Evolutionary conservation across 257 asterid species (phyloP).

Genomic region (Coffea eugenioides): DNA sequence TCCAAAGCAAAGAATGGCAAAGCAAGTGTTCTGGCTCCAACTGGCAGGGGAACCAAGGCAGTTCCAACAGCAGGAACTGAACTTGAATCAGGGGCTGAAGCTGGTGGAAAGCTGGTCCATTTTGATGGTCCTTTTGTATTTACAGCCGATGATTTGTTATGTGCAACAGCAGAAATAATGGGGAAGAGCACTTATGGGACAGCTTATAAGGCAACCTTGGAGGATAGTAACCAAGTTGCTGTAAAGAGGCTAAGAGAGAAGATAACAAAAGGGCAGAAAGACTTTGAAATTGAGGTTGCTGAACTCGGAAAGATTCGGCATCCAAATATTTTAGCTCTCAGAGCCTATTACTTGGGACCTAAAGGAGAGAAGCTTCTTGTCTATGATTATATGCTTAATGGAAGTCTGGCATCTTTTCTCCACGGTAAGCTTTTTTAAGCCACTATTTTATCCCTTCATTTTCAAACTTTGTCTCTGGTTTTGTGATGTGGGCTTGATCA

Average conservation of each 20-base stretch:
- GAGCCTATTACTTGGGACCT: conserved; percentile 93
- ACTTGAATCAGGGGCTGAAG: conserved; percentile 47
- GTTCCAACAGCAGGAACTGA: conserved; percentile 32
- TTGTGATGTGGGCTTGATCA: not conserved
- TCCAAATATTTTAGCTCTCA: conserved; percentile 64
- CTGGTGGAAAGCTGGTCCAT: conserved; percentile 93
- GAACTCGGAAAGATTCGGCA: conserved; percentile 76
- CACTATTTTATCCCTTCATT: not conserved
- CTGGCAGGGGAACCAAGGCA: conserved; percentile 30
- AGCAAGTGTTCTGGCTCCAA: conserved; percentile 19
- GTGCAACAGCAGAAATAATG: conserved; percentile 97
- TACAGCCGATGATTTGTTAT: conserved; percentile 79
- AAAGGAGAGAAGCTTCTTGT: conserved; percentile 99
- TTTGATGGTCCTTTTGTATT: conserved; percentile 89
- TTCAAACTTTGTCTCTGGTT: not conserved
- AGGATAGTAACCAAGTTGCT: conserved; percentile 72
- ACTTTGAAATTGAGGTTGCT: conserved; percentile 76
- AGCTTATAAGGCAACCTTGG: conserved; percentile 86
- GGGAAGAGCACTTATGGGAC: conserved; percentile 89
- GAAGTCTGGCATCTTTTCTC: conserved; percentile 90
- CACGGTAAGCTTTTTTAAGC: conserved; percentile 52
- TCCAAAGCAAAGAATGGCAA: conserved; percentile 26
- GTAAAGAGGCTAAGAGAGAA: conserved; percentile 92
- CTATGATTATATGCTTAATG: conserved; percentile 75
- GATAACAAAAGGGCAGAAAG: conserved; percentile 78